A percentile compares a stretch with the other conserved stretches of the same genome.
These are phyloP conservation scores for Aspergillus ochraceoroseus DNA, from an alignment of 2,329 filamentous ascomycete genomes.

Conservation along the genomic window DNA sequence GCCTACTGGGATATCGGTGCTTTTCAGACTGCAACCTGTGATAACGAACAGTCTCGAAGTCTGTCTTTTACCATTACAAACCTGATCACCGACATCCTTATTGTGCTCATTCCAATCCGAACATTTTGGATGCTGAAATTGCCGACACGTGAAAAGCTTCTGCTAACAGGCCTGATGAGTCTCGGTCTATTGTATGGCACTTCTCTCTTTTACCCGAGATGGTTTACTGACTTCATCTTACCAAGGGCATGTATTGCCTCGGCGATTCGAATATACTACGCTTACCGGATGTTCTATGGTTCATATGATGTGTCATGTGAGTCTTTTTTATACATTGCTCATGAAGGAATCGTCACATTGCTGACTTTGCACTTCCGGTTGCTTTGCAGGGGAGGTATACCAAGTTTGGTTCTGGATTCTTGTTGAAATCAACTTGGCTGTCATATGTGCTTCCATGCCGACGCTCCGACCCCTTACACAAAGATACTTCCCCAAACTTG, in stretches of 20 bases:
- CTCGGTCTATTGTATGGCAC: conserved; percentile 7
- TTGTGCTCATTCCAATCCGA: conserved; percentile 1
- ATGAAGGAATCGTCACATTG: too few relatives aligned
- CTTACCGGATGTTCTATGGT: conserved; percentile 3
- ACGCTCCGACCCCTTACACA: conserved; percentile 6
- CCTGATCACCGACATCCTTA: conserved; percentile 2
- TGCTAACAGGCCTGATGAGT: conserved; percentile 7
- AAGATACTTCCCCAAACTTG: conserved; percentile 1
- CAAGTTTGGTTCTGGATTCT: conserved; percentile 6
- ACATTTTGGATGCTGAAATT: conserved; percentile 5
- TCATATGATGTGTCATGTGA: conserved; percentile 7
- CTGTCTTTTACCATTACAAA: conserved; percentile 6
- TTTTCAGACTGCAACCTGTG: background rate
- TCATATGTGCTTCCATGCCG: conserved; percentile 7
- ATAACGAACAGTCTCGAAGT: background rate
- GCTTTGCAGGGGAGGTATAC: conserved; percentile 9
- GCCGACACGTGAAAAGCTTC: conserved; percentile 2
- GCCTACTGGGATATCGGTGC: conserved; percentile 3
- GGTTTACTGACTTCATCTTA: too few relatives aligned
- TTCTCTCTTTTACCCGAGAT: too few relatives aligned
- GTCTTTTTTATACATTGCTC: background rate
- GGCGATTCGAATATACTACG: conserved; percentile 3
- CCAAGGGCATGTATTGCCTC: conserved; percentile 6
- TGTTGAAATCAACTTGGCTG: conserved; percentile 7
- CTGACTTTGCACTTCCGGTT: too few relatives aligned